These are phyloP conservation scores for Stramenopiles sp. DNA, from an alignment of 352 stramenopile genomes.

Conservation along the genomic window DNA sequence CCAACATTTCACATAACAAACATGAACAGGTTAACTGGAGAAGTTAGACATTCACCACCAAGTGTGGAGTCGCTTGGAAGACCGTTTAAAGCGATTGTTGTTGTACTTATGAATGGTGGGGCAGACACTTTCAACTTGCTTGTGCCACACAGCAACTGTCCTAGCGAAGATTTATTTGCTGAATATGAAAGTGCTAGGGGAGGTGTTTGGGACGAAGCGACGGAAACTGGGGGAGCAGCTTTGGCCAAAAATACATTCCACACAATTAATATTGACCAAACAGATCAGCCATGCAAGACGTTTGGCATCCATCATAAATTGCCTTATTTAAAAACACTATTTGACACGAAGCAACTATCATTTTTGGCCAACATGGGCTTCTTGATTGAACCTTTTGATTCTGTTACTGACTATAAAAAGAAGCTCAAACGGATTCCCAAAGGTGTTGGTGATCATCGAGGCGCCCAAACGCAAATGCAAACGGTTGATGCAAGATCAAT, in stretches of 20 bases:
- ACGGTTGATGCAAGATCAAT: constrained; percentile 28
- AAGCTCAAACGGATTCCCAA: constrained; percentile 28
- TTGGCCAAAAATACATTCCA: constrained; percentile 20
- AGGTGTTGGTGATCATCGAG: constrained; percentile 33
- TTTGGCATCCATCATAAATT: constrained; percentile 36
- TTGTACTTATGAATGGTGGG: constrained; percentile 32
- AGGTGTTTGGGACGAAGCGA: no score
- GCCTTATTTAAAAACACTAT: constrained; percentile 26
- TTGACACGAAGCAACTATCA: constrained; percentile 31
- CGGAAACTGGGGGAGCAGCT: no score
- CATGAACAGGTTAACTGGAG: not conserved
- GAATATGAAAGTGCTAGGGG: constrained; percentile 27
- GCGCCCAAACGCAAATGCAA: constrained; percentile 24
- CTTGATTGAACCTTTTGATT: constrained; percentile 34
- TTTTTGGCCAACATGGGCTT: constrained; percentile 35
- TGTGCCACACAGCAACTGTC: constrained; percentile 30
- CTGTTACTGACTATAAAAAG: constrained; percentile 26
- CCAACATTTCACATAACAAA: constrained; percentile 36
- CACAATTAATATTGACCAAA: constrained; percentile 27
- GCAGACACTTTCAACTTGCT: constrained; percentile 34
- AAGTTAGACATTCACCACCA: not conserved
- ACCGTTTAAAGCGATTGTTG: constrained; percentile 35
- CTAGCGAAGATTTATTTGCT: constrained; percentile 21
- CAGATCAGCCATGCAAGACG: constrained; percentile 27
- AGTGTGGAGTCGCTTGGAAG: not conserved